phyloP scores from a whole-genome alignment of 257 asterid species.

The Solanum gandarillasii region DNA sequence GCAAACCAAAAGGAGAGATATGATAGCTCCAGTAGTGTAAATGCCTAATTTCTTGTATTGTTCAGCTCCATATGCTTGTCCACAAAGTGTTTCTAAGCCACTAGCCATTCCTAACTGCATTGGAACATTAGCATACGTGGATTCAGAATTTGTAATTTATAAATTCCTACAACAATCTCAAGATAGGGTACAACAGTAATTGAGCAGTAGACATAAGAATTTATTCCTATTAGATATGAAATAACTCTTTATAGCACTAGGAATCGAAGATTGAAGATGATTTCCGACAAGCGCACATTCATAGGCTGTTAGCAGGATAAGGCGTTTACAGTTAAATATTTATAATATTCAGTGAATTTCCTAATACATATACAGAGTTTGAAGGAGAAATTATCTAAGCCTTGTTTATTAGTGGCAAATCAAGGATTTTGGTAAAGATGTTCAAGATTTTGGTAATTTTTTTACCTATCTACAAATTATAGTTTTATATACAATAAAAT shows the following conservation, averaged over 20 bases:
- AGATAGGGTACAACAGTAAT: neutral
- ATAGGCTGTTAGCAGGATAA: no score
- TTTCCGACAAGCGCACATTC: no score
- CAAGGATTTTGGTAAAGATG: neutral
- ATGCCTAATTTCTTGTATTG: constrained; percentile 6
- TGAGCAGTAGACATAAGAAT: no score
- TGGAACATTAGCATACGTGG: neutral
- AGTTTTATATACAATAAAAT: no score
- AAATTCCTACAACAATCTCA: neutral
- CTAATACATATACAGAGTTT: neutral
- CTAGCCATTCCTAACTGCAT: constrained; percentile 12
- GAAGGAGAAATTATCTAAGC: no score
- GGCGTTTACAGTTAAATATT: neutral
- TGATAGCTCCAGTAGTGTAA: neutral
- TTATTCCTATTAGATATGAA: no score
- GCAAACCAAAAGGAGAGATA: constrained; percentile 4
- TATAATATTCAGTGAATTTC: neutral
- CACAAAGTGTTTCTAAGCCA: constrained; percentile 13
- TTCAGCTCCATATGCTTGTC: constrained; percentile 14
- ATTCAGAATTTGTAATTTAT: neutral
- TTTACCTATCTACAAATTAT: neutral
- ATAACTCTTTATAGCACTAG: no score
- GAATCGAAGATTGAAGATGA: no score
- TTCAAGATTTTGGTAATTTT: no score
- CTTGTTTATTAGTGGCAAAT: neutral